Conservation (phyloP, 305 asterid genomes). For the Fraxinus angustifolia region DNA sequence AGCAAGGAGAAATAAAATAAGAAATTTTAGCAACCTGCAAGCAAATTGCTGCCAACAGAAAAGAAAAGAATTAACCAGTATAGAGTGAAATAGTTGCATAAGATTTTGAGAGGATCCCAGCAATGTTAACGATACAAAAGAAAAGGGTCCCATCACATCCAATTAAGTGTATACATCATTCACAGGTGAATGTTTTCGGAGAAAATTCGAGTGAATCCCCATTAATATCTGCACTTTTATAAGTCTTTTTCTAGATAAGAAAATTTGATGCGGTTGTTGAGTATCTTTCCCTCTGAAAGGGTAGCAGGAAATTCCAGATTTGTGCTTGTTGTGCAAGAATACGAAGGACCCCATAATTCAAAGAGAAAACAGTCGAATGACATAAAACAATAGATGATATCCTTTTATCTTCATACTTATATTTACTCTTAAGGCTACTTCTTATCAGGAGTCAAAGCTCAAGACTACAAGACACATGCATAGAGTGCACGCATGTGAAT, state of each 20-base stretch:
- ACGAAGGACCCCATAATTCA: not conserved
- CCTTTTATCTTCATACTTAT: not conserved
- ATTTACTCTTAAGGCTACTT: not conserved
- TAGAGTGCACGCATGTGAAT: not conserved
- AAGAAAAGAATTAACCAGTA: not conserved
- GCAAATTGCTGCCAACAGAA: not conserved
- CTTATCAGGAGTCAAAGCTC: not conserved
- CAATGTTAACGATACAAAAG: conserved; percentile 3
- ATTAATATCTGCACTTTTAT: not conserved
- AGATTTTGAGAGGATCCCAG: not conserved
- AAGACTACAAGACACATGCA: not conserved
- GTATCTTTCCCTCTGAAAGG: not conserved
- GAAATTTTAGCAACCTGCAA: conserved; percentile 27
- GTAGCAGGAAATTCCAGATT: not conserved
- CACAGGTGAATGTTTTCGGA: not conserved
- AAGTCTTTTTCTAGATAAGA: not conserved
- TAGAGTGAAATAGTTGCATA: not conserved
- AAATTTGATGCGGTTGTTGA: not conserved
- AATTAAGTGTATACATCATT: not conserved
- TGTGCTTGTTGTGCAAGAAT: not conserved
- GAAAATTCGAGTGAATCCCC: not conserved
- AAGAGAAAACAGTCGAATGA: not conserved
- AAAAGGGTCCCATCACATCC: not conserved
- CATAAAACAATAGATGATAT: not conserved
- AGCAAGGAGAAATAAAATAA: conserved; percentile 26